Base-by-base conservation (phyloP, 805 yeast genomes). In the Kodamaea lidongshanica region DNA sequence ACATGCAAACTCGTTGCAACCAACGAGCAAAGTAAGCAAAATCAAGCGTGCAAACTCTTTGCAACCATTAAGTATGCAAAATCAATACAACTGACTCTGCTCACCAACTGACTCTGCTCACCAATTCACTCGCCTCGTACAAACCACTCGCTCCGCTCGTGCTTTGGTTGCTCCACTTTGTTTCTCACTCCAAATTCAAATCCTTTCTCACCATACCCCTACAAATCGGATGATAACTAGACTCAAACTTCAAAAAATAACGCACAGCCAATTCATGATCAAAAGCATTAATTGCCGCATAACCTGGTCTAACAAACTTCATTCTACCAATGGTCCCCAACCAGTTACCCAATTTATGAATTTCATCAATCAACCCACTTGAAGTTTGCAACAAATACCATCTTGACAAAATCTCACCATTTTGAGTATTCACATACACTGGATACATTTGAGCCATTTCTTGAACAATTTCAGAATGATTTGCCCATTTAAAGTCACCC, bases 361-460 rank as follows among this genome's bases (percentile, higher is more conserved):
- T 72, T 30, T 62, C 60, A 19, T 63, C 54, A 8, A 49, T 38
- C 33, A 74, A 58, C 16, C 65, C 59, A 17, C 79, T 80, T 0
- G 66, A 58, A 6, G 84, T 64, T 42, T 81, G 77, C 31, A 86
- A 67, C 37, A 77, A 64, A 53, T 67, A 84, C 79, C 85, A 81
- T 51, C 94, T 73, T 58, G 79, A 79, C 24, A 79, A 64, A 29
- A 87, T 80, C 55, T 87, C 96, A 0, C 94, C 83, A 54, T 87
- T 87, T 35, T 67, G 54, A 2, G 89, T 73, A 9, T 58, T 43
- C 10, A 67, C 57, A 41, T 78, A 69, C 14, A 61, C 25, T 27
- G 21, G 28, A 65, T 65, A 50, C 55, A 52, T 12, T 54, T 52
- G 35, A 22, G 44, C 63, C 52, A 53, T 63, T 44, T 35, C 48